Conservation (phyloP, 1,284 basidiomycete genomes). For the Cryptococcus depauperatus region DNA sequence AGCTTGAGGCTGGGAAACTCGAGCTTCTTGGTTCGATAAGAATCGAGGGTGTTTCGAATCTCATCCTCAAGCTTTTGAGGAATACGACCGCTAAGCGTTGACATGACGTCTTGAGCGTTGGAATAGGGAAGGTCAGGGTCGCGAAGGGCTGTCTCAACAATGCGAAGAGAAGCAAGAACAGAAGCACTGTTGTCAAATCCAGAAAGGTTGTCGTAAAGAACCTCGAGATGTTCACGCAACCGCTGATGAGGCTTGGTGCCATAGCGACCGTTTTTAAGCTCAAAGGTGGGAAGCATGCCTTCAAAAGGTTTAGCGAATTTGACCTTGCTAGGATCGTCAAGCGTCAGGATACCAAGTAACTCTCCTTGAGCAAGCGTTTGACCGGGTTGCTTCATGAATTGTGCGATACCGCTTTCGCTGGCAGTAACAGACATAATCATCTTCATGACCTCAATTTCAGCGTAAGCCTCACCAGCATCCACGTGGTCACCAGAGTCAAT, state of each 20-base stretch:
- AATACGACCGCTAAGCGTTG: constrained; percentile 86
- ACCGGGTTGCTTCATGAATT: constrained; percentile 96
- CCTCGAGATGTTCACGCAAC: constrained; percentile 64
- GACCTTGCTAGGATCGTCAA: constrained; percentile 94
- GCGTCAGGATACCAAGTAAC: constrained; percentile 91
- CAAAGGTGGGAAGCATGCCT: constrained; percentile 79
- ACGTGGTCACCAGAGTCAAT: constrained; percentile 97
- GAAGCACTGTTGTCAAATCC: constrained; percentile 80
- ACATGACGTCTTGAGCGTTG: constrained; percentile 74
- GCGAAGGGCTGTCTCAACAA: constrained; percentile 46
- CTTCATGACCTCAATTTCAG: constrained; percentile 99
- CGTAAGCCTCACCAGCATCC: constrained; percentile 91
- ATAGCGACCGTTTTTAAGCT: constrained; percentile 67
- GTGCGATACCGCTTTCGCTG: constrained; percentile 90
- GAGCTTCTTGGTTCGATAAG: constrained; percentile 59
- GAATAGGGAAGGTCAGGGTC: constrained; percentile 85
- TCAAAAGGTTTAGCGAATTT: constrained; percentile 98
- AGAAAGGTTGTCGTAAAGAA: constrained; percentile 85
- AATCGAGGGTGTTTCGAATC: constrained; percentile 71
- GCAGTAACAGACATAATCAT: constrained; percentile 98
- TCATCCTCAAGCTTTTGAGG: constrained; percentile 83
- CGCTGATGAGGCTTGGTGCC: constrained; percentile 90
- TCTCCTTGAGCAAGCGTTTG: constrained; percentile 95
- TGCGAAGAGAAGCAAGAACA: constrained; percentile 36
- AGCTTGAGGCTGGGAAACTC: constrained; percentile 72